Conservation (phyloP, 148 eudicot species). For the Rhododendron mucronatum region DNA sequence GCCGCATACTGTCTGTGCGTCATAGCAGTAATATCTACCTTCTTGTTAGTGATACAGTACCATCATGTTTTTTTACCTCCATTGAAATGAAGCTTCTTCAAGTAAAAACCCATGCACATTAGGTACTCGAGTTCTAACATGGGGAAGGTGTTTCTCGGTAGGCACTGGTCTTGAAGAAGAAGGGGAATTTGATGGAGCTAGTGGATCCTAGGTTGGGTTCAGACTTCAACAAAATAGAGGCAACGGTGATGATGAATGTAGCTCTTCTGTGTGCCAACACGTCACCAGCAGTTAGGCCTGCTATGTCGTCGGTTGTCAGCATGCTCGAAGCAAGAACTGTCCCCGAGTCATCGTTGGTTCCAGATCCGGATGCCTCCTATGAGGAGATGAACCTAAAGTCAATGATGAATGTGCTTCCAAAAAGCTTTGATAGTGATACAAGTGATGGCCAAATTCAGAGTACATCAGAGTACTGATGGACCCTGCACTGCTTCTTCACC, state of each 20-base stretch:
- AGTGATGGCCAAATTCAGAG: slow-evolving; percentile 10
- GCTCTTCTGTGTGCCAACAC: slow-evolving; percentile 19
- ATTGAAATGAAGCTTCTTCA: background rate
- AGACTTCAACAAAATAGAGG: slow-evolving; percentile 17
- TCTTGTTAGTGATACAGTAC: background rate
- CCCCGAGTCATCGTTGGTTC: background rate
- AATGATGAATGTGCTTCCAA: background rate
- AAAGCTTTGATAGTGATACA: background rate
- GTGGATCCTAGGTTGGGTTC: slow-evolving; percentile 23
- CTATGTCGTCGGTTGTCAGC: slow-evolving; percentile 27
- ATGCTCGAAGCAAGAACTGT: slow-evolving; percentile 16
- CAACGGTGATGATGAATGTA: slow-evolving; percentile 5
- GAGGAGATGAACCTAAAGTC: background rate
- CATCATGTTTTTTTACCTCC: background rate
- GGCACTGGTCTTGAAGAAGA: slow-evolving; percentile 13
- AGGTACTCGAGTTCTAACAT: background rate
- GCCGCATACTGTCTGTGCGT: no score
- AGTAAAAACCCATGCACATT: background rate
- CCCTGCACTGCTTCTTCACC: no score
- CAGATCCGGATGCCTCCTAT: background rate
- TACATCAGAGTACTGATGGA: background rate
- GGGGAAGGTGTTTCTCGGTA: background rate
- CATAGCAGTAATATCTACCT: no score
- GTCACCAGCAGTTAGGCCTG: slow-evolving; percentile 18
- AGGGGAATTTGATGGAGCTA: slow-evolving; percentile 21